These are phyloP conservation scores for Calocybe cyanea DNA, from an alignment of 768 basidiomycete genomes.

Conservation along the genomic window DNA sequence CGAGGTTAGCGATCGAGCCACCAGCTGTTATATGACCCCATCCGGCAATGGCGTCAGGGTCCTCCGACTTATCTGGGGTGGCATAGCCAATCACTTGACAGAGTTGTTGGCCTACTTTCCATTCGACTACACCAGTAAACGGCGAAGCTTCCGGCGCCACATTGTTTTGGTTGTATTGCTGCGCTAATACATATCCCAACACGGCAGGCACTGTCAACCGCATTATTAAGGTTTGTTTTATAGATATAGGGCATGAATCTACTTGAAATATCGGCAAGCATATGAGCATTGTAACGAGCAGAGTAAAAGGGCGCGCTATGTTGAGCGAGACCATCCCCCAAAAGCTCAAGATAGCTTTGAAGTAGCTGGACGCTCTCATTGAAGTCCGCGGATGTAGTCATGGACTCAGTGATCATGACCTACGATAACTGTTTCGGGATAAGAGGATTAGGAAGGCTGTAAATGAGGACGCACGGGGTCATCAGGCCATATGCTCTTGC, in stretches of 20 bases:
- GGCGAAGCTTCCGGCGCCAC: background rate
- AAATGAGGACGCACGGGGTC: background rate
- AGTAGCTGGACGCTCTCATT: too few species aligned
- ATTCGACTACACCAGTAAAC: background rate
- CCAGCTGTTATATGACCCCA: background rate
- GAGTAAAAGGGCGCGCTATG: background rate
- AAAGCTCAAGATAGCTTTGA: background rate
- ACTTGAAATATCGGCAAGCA: background rate
- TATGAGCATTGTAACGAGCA: background rate
- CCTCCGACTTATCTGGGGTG: background rate
- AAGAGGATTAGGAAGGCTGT: background rate
- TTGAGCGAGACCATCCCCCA: background rate
- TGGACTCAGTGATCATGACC: background rate
- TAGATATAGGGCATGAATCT: background rate
- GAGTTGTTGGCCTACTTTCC: background rate
- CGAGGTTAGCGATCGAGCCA: background rate
- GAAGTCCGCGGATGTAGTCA: too few species aligned
- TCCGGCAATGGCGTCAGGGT: background rate
- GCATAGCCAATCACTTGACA: background rate
- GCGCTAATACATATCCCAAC: background rate
- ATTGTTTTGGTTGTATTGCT: background rate
- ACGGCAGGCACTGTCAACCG: background rate
- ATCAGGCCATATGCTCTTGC: background rate
- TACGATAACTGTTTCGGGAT: background rate
- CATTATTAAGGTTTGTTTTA: background rate